Conservation (phyloP, 495 filamentous ascomycete genomes). For the Trichocladium antarcticum region DNA sequence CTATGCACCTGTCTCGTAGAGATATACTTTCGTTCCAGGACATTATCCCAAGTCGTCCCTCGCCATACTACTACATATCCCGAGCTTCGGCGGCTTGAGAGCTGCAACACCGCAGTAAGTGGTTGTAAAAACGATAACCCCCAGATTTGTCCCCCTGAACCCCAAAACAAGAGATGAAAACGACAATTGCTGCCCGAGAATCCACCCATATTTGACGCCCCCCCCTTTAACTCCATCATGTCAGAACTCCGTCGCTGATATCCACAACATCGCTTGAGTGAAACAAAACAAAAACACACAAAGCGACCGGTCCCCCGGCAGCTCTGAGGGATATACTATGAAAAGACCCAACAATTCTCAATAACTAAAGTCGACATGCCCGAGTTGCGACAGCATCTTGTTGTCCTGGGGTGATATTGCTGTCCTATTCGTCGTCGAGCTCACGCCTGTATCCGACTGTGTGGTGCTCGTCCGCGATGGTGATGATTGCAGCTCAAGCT, state of each 20-base stretch:
- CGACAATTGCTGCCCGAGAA: slow-evolving; percentile 7
- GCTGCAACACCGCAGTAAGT: background rate
- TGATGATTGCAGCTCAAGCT: slow-evolving; percentile 26
- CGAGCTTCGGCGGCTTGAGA: too few relatives aligned
- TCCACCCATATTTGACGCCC: slow-evolving; percentile 13
- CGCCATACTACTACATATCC: too few relatives aligned
- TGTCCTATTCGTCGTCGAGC: slow-evolving; percentile 17
- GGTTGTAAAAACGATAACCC: background rate
- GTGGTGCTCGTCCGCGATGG: slow-evolving; percentile 22
- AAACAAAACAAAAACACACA: slow-evolving; percentile 9
- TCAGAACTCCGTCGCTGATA: slow-evolving; percentile 30
- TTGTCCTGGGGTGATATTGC: slow-evolving; percentile 21
- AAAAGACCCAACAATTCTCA: slow-evolving; percentile 15
- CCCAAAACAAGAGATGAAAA: slow-evolving; percentile 1
- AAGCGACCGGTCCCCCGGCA: background rate
- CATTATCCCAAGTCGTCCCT: too few relatives aligned
- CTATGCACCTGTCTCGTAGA: too few relatives aligned
- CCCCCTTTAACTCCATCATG: slow-evolving; percentile 22
- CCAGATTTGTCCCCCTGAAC: background rate
- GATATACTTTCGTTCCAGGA: too few relatives aligned
- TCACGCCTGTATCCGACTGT: slow-evolving; percentile 25
- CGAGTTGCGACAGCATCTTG: slow-evolving; percentile 25
- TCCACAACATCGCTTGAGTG: slow-evolving; percentile 12
- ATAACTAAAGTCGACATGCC: slow-evolving; percentile 31
- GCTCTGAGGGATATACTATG: background rate